Evolutionary conservation across 1,284 basidiomycete genomes (phyloP).

Genomic region (Coriolopsis trogii): DNA sequence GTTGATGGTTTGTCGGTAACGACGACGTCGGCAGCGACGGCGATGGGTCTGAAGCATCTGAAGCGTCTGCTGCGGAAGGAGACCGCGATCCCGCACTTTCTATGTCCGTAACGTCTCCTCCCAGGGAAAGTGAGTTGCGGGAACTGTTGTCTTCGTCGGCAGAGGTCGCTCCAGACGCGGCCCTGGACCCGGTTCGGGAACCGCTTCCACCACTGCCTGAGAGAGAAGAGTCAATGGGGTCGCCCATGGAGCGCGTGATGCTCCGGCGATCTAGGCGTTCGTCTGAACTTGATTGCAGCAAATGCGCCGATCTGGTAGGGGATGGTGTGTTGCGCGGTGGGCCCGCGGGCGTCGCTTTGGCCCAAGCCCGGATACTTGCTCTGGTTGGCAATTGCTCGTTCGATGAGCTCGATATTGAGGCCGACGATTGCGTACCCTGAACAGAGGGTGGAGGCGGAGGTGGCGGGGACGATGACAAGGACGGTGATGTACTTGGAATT

Average conservation of each 20-base stretch:
- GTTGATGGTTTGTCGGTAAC: not conserved
- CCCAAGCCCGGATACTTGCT: conserved; percentile 21
- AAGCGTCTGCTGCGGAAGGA: not conserved
- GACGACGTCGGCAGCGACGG: not conserved
- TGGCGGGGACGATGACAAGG: not conserved
- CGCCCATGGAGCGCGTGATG: conserved; percentile 3
- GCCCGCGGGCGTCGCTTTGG: conserved; percentile 12
- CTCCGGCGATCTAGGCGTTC: conserved; percentile 4
- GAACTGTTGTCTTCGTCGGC: not conserved
- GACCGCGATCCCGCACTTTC: conserved; percentile 14
- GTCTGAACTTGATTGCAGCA: conserved; percentile 5
- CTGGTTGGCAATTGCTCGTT: conserved; percentile 12
- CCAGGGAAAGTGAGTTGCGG: not conserved
- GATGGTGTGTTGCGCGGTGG: conserved; percentile 8
- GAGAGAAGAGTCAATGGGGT: not conserved
- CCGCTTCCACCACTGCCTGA: not conserved
- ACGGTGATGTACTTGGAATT: not conserved
- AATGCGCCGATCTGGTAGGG: not conserved
- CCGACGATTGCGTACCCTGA: not conserved
- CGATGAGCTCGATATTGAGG: conserved; percentile 1
- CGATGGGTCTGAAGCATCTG: not conserved
- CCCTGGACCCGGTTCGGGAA: not conserved
- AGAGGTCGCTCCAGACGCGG: not conserved
- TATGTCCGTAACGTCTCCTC: conserved; percentile 16
- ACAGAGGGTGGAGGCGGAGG: not conserved